These are phyloP conservation scores for Kwoniella europaea DNA, from an alignment of 768 basidiomycete species.

Conservation along the genomic window DNA sequence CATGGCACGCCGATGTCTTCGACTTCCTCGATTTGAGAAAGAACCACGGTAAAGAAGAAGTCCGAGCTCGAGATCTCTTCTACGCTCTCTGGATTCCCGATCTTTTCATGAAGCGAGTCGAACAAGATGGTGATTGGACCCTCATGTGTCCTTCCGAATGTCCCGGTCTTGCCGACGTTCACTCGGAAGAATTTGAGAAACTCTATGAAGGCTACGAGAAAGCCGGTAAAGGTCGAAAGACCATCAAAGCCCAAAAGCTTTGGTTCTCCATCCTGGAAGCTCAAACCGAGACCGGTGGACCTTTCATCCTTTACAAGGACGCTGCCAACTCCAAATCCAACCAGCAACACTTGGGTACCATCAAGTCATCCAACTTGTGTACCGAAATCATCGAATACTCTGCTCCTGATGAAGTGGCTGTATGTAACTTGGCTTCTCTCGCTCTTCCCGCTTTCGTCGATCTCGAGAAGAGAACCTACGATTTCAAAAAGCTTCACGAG, in stretches of 20 bases:
- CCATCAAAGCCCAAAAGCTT: conserved; percentile 90
- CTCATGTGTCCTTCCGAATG: conserved; percentile 98
- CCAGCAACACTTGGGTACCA: conserved; percentile 96
- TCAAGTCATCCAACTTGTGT: conserved; percentile 99
- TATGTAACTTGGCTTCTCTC: conserved; percentile 97
- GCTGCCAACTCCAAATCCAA: conserved; percentile 96
- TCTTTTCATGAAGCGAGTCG: conserved; percentile 98
- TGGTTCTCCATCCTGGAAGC: conserved; percentile 98
- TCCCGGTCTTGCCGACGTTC: conserved; percentile 82
- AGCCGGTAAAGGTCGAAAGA: conserved; percentile 75
- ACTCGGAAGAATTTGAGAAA: conserved; percentile 82
- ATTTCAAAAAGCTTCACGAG: conserved; percentile 94
- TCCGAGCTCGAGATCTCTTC: conserved; percentile 93
- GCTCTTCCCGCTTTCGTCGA: conserved; percentile 90
- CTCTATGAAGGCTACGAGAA: conserved; percentile 76
- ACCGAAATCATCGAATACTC: conserved; percentile 99
- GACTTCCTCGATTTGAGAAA: conserved; percentile 97
- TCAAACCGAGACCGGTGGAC: conserved; percentile 98
- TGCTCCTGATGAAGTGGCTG: conserved; percentile 93
- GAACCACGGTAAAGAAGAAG: conserved; percentile 98
- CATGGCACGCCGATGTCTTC: conserved; percentile 97
- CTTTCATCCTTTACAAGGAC: conserved; percentile 99
- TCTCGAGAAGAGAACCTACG: conserved; percentile 70
- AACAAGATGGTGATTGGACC: conserved; percentile 86
- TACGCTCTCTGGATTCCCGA: conserved; percentile 98